Base-by-base conservation (phyloP, 2,329 filamentous ascomycete species). In the Monilinia aucupariae region DNA sequence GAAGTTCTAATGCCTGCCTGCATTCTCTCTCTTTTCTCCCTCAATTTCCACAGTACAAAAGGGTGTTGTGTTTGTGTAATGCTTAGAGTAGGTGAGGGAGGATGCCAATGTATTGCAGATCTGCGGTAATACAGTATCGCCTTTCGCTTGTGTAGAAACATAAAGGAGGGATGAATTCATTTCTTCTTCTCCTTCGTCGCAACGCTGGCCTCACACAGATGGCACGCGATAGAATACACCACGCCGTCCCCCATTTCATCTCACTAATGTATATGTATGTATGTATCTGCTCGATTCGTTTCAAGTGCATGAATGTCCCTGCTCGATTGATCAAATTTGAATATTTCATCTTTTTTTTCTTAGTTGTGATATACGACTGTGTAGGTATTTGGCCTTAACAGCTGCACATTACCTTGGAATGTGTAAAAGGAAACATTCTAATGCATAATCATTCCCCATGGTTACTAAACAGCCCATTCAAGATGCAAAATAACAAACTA, bases 401-500 rank as follows among this genome's bases (percentile, higher is more conserved):
- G 12, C 45, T 48, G 10, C n/a, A 25, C 13, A 25, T 32, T 15
- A n/a, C n/a, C n/a, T n/a, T n/a, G n/a, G n/a, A n/a, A n/a, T 56
- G n/a, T 45, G 27, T n/a, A 37, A 15, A 43, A 45, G 15, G 32
- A 12, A 25, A 34, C 20, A 34, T 32, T 32, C 41, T 20, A 17
- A 17, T 20, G 17, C 10, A 45, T 22, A n/a, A 58, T 58, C 48
- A 25, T 25, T 3, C 41, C 43, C 43, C 43, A 58, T 22, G 8
- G 7, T 47, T 47, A 58, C n/a, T 4, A 34, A 37, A 25, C n/a
- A 32, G 37, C 27, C 4, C 13, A 39, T 47, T 25, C 13, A 34
- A 4, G 32, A 58, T 30, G 13, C 43, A 37, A 54, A 43, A 61
- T 32, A 43, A 30, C 58, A 61, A 51, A 61, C 59, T 59, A 30